phyloP scores from a whole-genome alignment of 345 rosid genomes.

The Leavenworthia alabamica region DNA sequence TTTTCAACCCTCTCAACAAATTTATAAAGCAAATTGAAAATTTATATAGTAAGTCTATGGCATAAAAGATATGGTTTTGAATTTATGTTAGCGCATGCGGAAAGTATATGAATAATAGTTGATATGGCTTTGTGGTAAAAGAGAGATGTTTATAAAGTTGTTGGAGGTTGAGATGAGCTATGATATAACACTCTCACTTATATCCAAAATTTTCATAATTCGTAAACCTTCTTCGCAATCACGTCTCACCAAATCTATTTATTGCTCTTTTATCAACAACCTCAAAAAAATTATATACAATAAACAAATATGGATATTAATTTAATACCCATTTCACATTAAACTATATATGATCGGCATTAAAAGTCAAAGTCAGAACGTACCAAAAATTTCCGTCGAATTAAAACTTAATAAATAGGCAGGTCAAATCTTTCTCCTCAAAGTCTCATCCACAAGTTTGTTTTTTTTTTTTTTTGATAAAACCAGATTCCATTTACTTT shows the following conservation, averaged over 20 bases:
- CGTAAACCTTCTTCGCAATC: background rate
- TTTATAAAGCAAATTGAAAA: background rate
- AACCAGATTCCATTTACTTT: too few species aligned
- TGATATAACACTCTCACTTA: conserved; percentile 28
- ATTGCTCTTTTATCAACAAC: conserved; percentile 25
- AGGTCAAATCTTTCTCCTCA: too few species aligned
- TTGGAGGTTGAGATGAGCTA: conserved; percentile 26
- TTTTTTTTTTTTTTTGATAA: too few species aligned
- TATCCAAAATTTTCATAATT: conserved; percentile 7
- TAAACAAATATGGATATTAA: background rate
- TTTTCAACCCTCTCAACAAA: background rate
- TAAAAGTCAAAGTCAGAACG: too few species aligned
- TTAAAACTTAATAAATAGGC: too few species aligned
- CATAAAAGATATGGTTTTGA: background rate
- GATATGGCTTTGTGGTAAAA: conserved; percentile 17
- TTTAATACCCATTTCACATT: background rate
- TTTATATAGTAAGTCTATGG: background rate
- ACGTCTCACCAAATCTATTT: conserved; percentile 21
- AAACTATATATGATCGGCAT: too few species aligned
- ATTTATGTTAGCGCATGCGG: background rate
- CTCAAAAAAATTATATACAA: background rate
- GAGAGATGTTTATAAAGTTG: conserved; percentile 9
- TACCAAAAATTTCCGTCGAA: too few species aligned
- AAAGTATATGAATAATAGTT: conserved; percentile 20
- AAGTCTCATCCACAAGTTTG: too few species aligned